Base-by-base conservation (phyloP, 768 basidiomycete genomes). In the Rubroboletus satanas region DNA sequence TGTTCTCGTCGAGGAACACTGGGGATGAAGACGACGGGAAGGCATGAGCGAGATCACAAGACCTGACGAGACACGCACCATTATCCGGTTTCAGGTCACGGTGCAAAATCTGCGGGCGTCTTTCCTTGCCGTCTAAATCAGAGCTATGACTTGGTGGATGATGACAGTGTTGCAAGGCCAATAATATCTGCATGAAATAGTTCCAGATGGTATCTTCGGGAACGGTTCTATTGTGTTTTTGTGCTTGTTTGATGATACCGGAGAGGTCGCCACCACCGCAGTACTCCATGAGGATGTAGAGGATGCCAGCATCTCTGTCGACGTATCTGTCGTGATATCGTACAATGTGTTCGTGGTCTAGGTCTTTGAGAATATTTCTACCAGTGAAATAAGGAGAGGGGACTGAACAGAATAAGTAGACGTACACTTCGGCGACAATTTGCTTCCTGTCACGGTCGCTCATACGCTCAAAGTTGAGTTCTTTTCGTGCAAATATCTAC, bases 201-300 rank as follows among this genome's bases (percentile, higher is more conserved):
- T 83, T 83, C 97, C 97, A 98, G 39, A 99, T 83, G 7, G 88
- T 88, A 58, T 97, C 94, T 74, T 99, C 97, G 1, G 92, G 81
- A 50, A 98, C 83, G 3, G 84, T 82, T 49, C 88, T 80, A 55
- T 80, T 83, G 52, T 82, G 77, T 66, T 84, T 85, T 56, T 77
- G 71, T 1, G 89, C 82, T 58, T 84, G 85, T 65, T 92, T 90
- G 71, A 98, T 97, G 65, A 97, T 73, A 35, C 81, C 76, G 1
- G 91, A 91, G 51, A 99, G 81, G 75, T 99, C 97, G 12, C 97
- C 97, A 21, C 94, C 95, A 5, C 93, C 94, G 66, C 97, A 99
- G 70, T 93, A 98, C 75, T 99, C 97, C 97, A 98, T 99, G 61
- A 98, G 79, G 58, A 99, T 98, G 71, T 98, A 98, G 42, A 98